Evolutionary conservation across 2,329 filamentous ascomycete species (phyloP), one percentile per base, ranked within the genome.

Genomic region (Blastomyces gilchristii): DNA sequence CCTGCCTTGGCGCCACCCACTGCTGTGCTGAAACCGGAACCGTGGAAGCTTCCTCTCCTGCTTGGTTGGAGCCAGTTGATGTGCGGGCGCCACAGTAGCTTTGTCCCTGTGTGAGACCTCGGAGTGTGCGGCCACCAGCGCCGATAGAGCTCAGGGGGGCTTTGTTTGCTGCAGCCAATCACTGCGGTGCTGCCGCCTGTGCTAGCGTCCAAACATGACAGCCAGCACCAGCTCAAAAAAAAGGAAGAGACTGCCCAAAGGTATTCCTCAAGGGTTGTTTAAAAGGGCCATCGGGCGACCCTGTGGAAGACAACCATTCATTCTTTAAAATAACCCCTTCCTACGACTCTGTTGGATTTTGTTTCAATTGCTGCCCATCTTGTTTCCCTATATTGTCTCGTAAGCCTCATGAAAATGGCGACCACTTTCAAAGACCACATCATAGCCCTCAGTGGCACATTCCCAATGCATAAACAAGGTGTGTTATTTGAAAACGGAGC

Each of bases 381-480:
- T 49, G 9, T n/a, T 49, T 37, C 39, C 34, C 34, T 52, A 1
- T 28, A 2, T n/a, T 37, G 18, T 62, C 52, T 39, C 22, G 31
- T 12, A 39, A 54, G 25, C 47, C 63, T 49, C 34, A 12, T 34
- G 39, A 63, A 50, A 50, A 75, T 74, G 71, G 61, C 71, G 6
- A 64, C 66, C 1, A 37, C 60, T 16, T 73, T 76, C 54, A 72
- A 73, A 57, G 66, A 70, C 0, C 60, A 70, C 8, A 66, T 76
- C 6, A 76, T 90, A 54, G 82, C 81, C 28, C 71, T 88, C 34
- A 86, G 83, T 63, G 87, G 87, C 64, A 82, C 81, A 5, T 86
- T 89, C 67, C 74, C 80, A 1, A 76, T 78, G 6, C 73, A 78
- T 34, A 82, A 79, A 2, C 85, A 89, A 67, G 71, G 76, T 77